phyloP scores from a whole-genome alignment of 2,329 filamentous ascomycete genomes.

The Phialophora verrucosa region DNA sequence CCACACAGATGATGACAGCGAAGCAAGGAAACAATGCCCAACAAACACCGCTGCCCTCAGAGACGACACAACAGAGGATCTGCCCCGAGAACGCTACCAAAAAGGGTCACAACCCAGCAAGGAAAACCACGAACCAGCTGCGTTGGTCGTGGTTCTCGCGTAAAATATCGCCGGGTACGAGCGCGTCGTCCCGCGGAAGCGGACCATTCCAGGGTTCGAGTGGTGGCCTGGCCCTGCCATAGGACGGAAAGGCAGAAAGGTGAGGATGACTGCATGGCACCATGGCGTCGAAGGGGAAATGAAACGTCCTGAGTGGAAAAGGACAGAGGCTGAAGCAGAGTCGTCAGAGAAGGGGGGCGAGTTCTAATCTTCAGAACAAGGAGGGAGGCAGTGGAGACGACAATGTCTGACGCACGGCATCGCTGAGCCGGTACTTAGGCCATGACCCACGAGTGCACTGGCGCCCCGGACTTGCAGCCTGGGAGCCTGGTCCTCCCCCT shows the following conservation, averaged over 20 bases:
- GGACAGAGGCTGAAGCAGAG: background rate
- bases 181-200: slow-evolving; percentile 3
- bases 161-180: background rate
- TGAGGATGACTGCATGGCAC: slow-evolving; percentile 7
- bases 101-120: background rate
- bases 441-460: background rate
- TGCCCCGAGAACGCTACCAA: too few relatives aligned
- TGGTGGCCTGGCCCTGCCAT: background rate
- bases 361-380: background rate
- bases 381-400: background rate
- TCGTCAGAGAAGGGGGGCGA: background rate
- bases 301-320: background rate
- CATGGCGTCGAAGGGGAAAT: background rate
- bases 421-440: background rate
- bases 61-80: too few relatives aligned
- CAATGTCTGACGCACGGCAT: background rate
- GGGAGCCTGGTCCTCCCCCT: background rate
- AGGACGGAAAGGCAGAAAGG: background rate
- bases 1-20: too few relatives aligned
- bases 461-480: background rate
- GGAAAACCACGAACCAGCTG: background rate
- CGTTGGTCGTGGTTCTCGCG: background rate
- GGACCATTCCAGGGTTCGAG: background rate
- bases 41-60: too few relatives aligned
- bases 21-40: too few relatives aligned